These are phyloP conservation scores for Paramecium tetraurelia DNA, from an alignment of 73 alveolate species.

Conservation along the genomic window DNA sequence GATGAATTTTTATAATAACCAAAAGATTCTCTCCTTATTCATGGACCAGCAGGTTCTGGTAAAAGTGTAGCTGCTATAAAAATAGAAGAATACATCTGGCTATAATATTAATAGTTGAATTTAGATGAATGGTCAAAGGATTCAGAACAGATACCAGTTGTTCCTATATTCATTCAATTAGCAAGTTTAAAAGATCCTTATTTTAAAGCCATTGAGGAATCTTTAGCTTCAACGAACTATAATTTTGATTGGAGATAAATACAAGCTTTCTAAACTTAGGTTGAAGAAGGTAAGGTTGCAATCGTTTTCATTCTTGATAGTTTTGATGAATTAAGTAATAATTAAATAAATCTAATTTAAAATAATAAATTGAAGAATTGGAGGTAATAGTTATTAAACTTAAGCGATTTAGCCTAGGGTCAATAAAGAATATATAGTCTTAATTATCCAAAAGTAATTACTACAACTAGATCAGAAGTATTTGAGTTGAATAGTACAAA, in stretches of 20 bases:
- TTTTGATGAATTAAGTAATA: background rate
- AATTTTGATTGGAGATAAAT: background rate
- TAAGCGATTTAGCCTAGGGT: background rate
- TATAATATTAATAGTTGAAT: background rate
- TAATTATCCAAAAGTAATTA: background rate
- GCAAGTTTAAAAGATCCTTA: background rate
- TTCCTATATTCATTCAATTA: background rate
- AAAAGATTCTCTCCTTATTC: background rate
- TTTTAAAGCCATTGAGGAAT: background rate
- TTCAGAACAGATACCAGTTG: background rate
- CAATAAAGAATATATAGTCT: background rate
- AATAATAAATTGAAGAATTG: background rate
- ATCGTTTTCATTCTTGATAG: constrained; percentile 1
- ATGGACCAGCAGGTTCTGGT: constrained; percentile 42
- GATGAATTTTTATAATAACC: background rate
- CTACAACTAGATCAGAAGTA: constrained; percentile 25
- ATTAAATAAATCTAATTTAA: background rate
- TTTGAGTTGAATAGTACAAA: background rate
- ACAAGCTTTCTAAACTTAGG: background rate
- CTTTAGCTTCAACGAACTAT: background rate
- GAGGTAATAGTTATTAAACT: background rate
- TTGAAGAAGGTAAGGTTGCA: background rate
- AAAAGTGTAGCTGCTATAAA: constrained; percentile 9
- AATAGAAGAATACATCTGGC: constrained; percentile 24
- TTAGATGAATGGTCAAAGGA: background rate